These are phyloP conservation scores for Fallopia convolvulus DNA, from an alignment of 148 eudicot species.

Conservation along the genomic window DNA sequence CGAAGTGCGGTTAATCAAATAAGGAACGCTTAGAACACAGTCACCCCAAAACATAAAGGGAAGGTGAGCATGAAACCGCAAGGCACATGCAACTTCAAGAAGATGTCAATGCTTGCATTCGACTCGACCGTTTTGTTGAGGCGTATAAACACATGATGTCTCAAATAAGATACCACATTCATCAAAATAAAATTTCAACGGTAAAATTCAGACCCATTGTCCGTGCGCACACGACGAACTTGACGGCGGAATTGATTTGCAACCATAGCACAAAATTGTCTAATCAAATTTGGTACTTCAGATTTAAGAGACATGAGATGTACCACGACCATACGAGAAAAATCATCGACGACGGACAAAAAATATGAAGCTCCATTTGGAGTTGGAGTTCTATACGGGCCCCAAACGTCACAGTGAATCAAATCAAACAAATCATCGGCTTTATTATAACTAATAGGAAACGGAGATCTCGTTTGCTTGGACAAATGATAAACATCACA, in stretches of 20 bases:
- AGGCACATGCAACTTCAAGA: background rate
- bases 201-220: conserved; percentile 11
- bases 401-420: background rate
- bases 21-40: background rate
- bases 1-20: background rate
- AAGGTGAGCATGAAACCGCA: background rate
- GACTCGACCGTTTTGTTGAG: background rate
- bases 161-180: conserved; percentile 6
- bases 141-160: conserved; percentile 3
- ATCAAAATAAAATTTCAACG: background rate
- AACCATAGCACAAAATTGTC: background rate
- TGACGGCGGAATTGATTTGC: background rate
- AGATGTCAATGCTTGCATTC: background rate
- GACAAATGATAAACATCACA: too few relatives aligned
- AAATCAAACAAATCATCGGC: background rate
- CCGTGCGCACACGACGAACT: background rate
- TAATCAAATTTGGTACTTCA: background rate
- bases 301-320: background rate
- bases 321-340: background rate
- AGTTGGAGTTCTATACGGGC: background rate
- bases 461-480: background rate
- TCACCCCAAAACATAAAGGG: background rate
- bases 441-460: background rate
- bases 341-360: background rate
- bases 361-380: background rate